phyloP scores from a whole-genome alignment of 2,329 filamentous ascomycete species.

The Conoideocrella luteorostrata region DNA sequence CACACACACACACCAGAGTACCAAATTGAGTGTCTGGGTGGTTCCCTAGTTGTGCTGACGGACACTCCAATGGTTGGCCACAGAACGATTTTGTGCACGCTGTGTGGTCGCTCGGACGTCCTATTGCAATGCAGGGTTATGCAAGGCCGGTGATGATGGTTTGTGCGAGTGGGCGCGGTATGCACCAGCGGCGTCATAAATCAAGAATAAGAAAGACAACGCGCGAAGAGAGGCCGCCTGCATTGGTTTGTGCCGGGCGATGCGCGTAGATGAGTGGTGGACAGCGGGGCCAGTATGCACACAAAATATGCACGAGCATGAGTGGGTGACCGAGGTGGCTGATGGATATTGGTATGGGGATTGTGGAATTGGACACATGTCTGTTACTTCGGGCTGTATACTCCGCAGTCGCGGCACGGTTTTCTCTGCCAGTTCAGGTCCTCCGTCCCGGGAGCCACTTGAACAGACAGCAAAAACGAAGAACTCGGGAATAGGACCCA shows the following conservation, averaged over 20 bases:
- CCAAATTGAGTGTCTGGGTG: not conserved
- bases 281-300: not conserved
- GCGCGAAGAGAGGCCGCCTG: constrained; percentile 12
- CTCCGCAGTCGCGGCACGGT: too few species aligned
- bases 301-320: constrained; percentile 6
- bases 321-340: constrained; percentile 3
- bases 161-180: constrained; percentile 20
- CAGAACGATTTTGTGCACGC: constrained; percentile 16
- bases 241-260: constrained; percentile 8
- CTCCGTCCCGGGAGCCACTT: too few species aligned
- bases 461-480: not conserved
- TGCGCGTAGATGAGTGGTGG: constrained; percentile 7
- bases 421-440: too few species aligned
- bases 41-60: not conserved
- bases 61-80: not conserved
- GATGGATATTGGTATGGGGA: constrained; percentile 5
- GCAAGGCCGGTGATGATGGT: constrained; percentile 29
- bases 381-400: not conserved
- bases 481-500: too few species aligned
- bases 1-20: not conserved
- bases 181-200: constrained; percentile 5
- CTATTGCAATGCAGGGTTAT: constrained; percentile 27
- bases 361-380: too few species aligned
- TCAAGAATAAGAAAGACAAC: constrained; percentile 4
- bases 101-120: constrained; percentile 16